phyloP scores from a whole-genome alignment of 768 basidiomycete species.

The Amanita pallidorosea region DNA sequence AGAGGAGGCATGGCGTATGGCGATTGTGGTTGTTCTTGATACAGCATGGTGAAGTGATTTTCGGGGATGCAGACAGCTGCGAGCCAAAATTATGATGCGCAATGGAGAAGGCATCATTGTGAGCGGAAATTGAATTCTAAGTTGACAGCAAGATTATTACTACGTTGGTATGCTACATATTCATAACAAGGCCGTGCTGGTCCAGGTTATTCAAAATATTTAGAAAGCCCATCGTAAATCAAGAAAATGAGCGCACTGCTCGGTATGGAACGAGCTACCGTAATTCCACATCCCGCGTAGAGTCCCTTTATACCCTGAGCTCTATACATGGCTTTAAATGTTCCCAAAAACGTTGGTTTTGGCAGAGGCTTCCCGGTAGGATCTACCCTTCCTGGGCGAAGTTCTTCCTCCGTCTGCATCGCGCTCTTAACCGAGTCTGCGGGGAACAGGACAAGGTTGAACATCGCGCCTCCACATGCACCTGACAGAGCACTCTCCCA shows the following conservation, averaged over 20 bases:
- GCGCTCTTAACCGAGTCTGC: conserved; percentile 86
- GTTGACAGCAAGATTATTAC: no score
- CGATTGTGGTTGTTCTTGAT: not conserved
- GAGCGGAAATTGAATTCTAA: not conserved
- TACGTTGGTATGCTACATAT: no score
- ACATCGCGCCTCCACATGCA: conserved; percentile 68
- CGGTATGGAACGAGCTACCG: conserved; percentile 70
- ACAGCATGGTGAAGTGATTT: not conserved
- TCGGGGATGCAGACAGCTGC: not conserved
- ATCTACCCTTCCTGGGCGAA: conserved; percentile 31
- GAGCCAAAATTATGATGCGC: not conserved
- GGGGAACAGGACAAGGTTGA: conserved; percentile 78
- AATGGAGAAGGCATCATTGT: not conserved
- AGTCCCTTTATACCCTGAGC: conserved; percentile 67
- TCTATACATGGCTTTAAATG: conserved; percentile 58
- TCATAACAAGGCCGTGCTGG: no score
- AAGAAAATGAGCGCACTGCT: conserved; percentile 86
- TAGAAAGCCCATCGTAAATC: conserved; percentile 68
- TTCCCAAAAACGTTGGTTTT: conserved; percentile 41
- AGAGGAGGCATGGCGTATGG: conserved; percentile 2
- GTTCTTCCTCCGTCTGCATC: conserved; percentile 83
- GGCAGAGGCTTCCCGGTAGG: conserved; percentile 11
- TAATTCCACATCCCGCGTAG: conserved; percentile 86
- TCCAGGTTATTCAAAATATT: conserved; percentile 24
- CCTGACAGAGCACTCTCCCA: conserved; percentile 78